phyloP scores from a whole-genome alignment of 169 alveolate species.

The Plasmodium berghei region DNA sequence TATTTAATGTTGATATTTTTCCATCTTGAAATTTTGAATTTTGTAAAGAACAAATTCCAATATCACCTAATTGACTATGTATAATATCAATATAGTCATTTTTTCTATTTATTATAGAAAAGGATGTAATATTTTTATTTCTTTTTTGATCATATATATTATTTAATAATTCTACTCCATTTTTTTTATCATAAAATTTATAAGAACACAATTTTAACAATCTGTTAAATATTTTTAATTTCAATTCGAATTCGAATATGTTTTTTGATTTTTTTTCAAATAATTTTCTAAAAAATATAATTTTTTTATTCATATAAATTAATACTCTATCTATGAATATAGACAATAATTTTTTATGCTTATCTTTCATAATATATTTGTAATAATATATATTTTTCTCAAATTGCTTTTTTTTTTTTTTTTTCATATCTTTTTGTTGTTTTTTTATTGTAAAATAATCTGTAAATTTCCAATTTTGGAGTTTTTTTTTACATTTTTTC shows the following conservation, averaged over 20 bases:
- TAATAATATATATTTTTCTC: neutral
- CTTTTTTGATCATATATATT: conserved; percentile 35
- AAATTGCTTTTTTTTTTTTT: neutral
- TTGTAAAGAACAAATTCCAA: too few relatives aligned
- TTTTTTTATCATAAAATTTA: conserved; percentile 34
- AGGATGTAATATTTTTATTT: conserved; percentile 24
- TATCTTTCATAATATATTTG: conserved; percentile 27
- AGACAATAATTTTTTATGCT: conserved; percentile 12
- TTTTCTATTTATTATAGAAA: conserved; percentile 32
- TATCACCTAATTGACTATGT: neutral
- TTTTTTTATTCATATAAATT: conserved; percentile 50
- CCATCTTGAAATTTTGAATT: too few relatives aligned
- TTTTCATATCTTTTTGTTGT: neutral
- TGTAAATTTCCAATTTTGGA: neutral
- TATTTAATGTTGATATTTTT: too few relatives aligned
- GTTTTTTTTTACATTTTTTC: conserved; percentile 6
- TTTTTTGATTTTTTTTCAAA: conserved; percentile 1
- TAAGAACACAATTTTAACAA: conserved; percentile 52
- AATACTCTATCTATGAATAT: conserved; percentile 36
- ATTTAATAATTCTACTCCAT: conserved; percentile 33
- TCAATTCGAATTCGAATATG: conserved; percentile 23
- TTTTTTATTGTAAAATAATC: neutral
- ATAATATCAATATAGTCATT: conserved; percentile 38
- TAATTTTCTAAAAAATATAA: conserved; percentile 21
- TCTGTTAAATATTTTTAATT: conserved; percentile 53